phyloP scores from a whole-genome alignment of 2,329 filamentous ascomycete genomes.

The Fusarium protoensiforme region DNA sequence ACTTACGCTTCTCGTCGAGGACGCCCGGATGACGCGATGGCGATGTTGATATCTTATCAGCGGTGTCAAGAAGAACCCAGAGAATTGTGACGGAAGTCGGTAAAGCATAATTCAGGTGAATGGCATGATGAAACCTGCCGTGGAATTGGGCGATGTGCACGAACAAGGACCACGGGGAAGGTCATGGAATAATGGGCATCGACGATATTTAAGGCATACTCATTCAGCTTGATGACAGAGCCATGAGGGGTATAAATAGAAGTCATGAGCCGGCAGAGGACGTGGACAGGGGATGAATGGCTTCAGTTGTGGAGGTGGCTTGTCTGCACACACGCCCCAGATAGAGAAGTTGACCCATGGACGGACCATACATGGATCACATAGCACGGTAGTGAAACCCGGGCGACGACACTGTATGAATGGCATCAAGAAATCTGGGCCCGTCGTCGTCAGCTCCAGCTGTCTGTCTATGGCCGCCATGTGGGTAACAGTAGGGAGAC shows the following conservation, averaged over 20 bases:
- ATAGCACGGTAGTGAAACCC: conserved; percentile 8
- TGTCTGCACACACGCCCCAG: background rate
- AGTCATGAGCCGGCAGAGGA: background rate
- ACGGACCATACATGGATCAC: background rate
- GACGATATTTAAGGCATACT: background rate
- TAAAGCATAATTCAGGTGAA: background rate
- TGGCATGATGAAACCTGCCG: conserved; percentile 5
- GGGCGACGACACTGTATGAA: conserved; percentile 6
- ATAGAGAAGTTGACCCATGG: background rate
- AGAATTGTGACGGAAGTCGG: background rate
- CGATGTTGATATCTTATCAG: background rate
- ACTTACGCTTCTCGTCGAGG: background rate
- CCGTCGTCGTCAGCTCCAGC: conserved; percentile 14
- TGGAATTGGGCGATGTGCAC: background rate
- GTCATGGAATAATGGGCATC: background rate
- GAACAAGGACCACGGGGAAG: background rate
- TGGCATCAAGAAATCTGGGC: conserved; percentile 8
- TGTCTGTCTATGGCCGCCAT: background rate
- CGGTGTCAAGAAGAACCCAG: background rate
- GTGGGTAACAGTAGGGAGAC: background rate
- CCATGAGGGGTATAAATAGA: conserved; percentile 1
- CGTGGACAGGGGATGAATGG: background rate
- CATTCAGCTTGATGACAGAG: background rate
- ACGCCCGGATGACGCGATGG: background rate
- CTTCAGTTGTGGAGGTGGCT: background rate